Evolutionary conservation across 805 yeast genomes (phyloP).

Genomic region (Lachancea kluyveri): DNA sequence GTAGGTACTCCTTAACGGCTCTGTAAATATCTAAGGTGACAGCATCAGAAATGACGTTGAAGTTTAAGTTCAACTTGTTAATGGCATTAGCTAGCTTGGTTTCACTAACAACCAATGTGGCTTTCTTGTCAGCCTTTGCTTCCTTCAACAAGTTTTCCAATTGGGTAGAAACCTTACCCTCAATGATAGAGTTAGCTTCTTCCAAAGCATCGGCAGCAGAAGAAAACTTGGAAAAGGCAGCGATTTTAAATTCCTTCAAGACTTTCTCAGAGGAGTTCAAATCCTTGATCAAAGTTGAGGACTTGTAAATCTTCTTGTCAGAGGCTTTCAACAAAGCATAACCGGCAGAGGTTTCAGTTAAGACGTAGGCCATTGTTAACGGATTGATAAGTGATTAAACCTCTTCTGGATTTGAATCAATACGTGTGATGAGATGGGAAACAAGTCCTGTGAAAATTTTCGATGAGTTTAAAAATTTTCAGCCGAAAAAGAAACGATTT

Average conservation of each 20-base stretch:
- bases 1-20: constrained; percentile 90
- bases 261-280: constrained; percentile 80
- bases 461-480: constrained; percentile 24
- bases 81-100: constrained; percentile 94
- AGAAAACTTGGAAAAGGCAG: constrained; percentile 89
- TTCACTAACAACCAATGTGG: constrained; percentile 87
- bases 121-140: constrained; percentile 72
- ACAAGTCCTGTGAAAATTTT: constrained; percentile 20
- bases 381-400: not conserved
- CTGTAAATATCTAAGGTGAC: constrained; percentile 92
- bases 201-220: constrained; percentile 95
- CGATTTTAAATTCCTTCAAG: constrained; percentile 83
- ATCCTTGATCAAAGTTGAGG: constrained; percentile 65
- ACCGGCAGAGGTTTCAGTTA: constrained; percentile 98
- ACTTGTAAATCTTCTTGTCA: constrained; percentile 93
- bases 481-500: constrained; percentile 1
- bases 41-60: constrained; percentile 88
- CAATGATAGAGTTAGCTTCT: constrained; percentile 87
- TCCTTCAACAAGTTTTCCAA: constrained; percentile 71
- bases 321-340: constrained; percentile 96
- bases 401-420: not conserved
- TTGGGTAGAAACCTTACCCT: constrained; percentile 87
- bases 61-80: constrained; percentile 86
- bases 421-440: not conserved
- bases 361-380: constrained; percentile 66